Evolutionary conservation across 2,329 filamentous ascomycete species (phyloP).

Genomic region (Hymenoscyphus scutula): DNA sequence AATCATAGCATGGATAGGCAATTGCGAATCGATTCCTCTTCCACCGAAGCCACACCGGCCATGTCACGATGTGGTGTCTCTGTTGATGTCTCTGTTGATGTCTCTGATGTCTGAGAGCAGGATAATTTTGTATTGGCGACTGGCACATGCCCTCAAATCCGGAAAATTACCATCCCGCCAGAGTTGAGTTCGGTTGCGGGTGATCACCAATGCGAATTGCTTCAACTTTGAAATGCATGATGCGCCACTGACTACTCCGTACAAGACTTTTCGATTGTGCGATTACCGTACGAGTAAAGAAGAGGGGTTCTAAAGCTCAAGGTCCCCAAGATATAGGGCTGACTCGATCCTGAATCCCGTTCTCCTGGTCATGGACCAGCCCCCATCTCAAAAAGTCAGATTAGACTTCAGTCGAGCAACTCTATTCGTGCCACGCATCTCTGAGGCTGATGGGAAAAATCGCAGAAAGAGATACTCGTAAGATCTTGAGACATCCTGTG

Average conservation of each 20-base stretch:
- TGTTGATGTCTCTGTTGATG: too few species aligned
- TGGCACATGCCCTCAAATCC: neutral
- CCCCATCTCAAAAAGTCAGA: too few species aligned
- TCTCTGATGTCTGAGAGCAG: neutral
- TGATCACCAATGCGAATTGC: neutral
- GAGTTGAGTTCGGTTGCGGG: too few species aligned
- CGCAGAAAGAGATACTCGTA: too few species aligned
- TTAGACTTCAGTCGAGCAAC: neutral
- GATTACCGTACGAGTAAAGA: neutral
- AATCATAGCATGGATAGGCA: neutral
- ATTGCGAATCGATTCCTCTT: neutral
- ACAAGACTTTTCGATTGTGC: neutral
- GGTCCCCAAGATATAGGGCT: neutral
- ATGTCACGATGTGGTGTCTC: neutral
- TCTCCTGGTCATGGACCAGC: neutral
- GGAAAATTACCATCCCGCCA: neutral
- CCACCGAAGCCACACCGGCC: neutral
- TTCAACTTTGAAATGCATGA: neutral
- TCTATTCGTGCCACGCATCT: neutral
- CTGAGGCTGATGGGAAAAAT: too few species aligned
- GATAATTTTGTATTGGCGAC: neutral
- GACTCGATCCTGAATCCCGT: neutral
- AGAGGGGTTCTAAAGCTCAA: neutral
- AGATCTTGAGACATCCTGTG: too few species aligned
- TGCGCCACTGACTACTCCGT: too few species aligned